These are phyloP conservation scores for Myxozyma geophila DNA, from an alignment of 805 yeast species.

Conservation along the genomic window DNA sequence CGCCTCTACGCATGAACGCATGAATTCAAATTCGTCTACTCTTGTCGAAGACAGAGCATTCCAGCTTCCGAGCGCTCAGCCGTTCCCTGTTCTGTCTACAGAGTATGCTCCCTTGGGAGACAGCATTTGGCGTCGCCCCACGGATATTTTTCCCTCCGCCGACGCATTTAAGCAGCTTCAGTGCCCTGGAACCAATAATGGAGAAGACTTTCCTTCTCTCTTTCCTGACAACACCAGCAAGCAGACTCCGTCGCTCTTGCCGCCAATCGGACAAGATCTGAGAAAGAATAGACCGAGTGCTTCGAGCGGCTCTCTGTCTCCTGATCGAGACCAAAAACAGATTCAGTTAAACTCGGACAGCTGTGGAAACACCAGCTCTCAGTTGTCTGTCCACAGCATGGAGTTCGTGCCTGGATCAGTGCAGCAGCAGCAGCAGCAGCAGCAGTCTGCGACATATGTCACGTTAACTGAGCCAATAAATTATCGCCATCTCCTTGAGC, in stretches of 20 bases:
- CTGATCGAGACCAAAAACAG: constrained; percentile 11
- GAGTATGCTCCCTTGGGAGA: constrained; percentile 27
- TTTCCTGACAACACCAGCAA: background rate
- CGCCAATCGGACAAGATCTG: constrained; percentile 1
- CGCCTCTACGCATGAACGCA: constrained; percentile 6
- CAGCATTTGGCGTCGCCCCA: constrained; percentile 28
- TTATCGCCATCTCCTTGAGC: constrained; percentile 43
- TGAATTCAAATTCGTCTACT: background rate
- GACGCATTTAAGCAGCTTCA: constrained; percentile 8
- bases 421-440: constrained; percentile 11
- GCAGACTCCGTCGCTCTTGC: background rate
- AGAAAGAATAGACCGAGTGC: background rate
- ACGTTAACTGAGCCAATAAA: constrained; percentile 41
- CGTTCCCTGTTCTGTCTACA: constrained; percentile 8
- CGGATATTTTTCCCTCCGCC: background rate
- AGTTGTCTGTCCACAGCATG: constrained; percentile 28
- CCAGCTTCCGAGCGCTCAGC: background rate
- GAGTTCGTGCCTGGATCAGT: constrained; percentile 25
- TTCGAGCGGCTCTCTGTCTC: constrained; percentile 11
- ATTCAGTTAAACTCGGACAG: background rate
- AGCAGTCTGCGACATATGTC: constrained; percentile 10
- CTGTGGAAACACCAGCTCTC: constrained; percentile 15
- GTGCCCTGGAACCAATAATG: background rate
- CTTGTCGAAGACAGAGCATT: background rate
- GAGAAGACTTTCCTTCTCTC: background rate